A percentile compares a stretch with the other conserved stretches of the same genome.
Conservation (phyloP, 2,329 filamentous ascomycete genomes). For the Colletotrichum sp. region DNA sequence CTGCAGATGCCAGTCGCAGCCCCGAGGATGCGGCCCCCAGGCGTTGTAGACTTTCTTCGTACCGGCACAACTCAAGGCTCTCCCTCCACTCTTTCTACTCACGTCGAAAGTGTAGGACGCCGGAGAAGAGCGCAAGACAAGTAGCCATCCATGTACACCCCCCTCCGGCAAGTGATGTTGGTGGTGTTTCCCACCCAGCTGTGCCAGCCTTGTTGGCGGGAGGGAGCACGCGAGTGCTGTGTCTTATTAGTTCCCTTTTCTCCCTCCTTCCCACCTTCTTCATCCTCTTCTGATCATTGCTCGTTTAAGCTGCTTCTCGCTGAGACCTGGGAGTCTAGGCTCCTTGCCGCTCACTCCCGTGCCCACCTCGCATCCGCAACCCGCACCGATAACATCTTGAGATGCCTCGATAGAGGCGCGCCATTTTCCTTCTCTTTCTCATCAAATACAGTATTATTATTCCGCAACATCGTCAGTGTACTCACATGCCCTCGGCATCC, state of each 20-base stretch:
- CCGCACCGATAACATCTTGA: not conserved
- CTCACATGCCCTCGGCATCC: not conserved
- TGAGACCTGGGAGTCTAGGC: not conserved
- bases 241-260: slow-evolving; percentile 2
- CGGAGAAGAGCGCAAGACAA: not conserved
- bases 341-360: not conserved
- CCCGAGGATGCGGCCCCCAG: not conserved
- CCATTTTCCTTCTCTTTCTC: not conserved
- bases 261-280: not conserved
- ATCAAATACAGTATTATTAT: not conserved
- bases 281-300: not conserved
- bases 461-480: not conserved
- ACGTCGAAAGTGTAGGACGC: not conserved
- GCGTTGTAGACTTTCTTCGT: not conserved
- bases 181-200: not conserved
- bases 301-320: not conserved
- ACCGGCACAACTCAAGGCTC: not conserved
- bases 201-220: not conserved
- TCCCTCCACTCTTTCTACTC: not conserved
- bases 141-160: not conserved
- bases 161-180: not conserved
- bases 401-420: not conserved
- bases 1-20: not conserved
- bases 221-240: not conserved
- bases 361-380: not conserved